phyloP scores from a whole-genome alignment of 208 protist genomes.

The Trichomonas vaginalis region DNA sequence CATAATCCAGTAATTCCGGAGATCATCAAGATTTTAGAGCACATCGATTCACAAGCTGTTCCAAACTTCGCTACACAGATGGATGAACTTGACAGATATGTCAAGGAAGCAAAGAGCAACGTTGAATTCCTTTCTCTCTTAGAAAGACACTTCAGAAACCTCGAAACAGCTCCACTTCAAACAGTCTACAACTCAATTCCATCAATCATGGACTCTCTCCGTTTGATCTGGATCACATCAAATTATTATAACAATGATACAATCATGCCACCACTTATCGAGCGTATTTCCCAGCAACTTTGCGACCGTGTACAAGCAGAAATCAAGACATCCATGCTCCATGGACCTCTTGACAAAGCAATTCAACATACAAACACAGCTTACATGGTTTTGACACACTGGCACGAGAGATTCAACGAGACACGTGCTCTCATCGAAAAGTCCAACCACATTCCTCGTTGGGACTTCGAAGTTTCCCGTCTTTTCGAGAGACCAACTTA shows the following conservation, averaged over 20 bases:
- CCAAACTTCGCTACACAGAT: slow-evolving; percentile 39
- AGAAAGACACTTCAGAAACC: slow-evolving; percentile 88
- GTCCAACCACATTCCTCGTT: slow-evolving; percentile 71
- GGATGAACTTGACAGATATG: slow-evolving; percentile 65
- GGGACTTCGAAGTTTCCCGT: slow-evolving; percentile 85
- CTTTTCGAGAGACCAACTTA: slow-evolving; percentile 88
- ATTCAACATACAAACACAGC: slow-evolving; percentile 21
- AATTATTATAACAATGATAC: slow-evolving; percentile 94
- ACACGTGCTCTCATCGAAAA: slow-evolving; percentile 59
- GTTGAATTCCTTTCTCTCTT: slow-evolving; percentile 91
- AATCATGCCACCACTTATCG: slow-evolving; percentile 82
- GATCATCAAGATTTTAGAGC: slow-evolving; percentile 32
- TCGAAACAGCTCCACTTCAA: slow-evolving; percentile 43
- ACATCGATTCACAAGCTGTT: slow-evolving; percentile 15
- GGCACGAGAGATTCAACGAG: neutral
- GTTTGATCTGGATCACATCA: slow-evolving; percentile 98
- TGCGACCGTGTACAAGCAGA: slow-evolving; percentile 60
- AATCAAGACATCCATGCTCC: slow-evolving; percentile 49
- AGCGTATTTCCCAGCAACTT: slow-evolving; percentile 83
- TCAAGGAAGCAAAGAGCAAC: slow-evolving; percentile 91
- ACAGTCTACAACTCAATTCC: slow-evolving; percentile 83
- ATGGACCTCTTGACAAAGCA: neutral
- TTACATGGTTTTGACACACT: slow-evolving; percentile 20
- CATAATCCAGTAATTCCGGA: slow-evolving; percentile 18
- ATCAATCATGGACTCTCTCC: slow-evolving; percentile 88